A percentile compares a stretch with the other conserved stretches of the same genome.
phyloP scores from a whole-genome alignment of 2,329 filamentous ascomycete species.

The Fusarium oligoseptatum region DNA sequence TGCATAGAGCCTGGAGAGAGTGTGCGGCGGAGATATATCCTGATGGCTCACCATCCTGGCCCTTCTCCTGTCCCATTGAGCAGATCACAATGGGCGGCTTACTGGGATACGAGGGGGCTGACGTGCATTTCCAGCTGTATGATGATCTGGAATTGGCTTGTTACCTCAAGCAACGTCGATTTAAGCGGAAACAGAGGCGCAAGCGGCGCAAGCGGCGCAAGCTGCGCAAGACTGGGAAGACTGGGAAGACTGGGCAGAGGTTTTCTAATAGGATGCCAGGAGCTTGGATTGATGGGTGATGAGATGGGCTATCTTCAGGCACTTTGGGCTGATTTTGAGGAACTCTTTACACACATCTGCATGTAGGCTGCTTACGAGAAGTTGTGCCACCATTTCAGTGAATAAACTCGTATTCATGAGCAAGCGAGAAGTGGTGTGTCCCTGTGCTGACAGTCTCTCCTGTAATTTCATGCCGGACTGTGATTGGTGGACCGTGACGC shows the following conservation, averaged over 20 bases:
- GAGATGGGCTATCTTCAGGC: not conserved
- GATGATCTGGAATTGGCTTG: not conserved
- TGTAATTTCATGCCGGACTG: not conserved
- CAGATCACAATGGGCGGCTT: too few species aligned
- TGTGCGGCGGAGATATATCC: rapidly evolving
- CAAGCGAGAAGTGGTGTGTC: not conserved
- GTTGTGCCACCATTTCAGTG: not conserved
- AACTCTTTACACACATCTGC: not conserved
- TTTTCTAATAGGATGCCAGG: not conserved
- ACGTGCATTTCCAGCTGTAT: too few species aligned
- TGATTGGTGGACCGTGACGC: not conserved
- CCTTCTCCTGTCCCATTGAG: not conserved
- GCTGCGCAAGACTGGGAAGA: too few species aligned
- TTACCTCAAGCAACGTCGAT: not conserved
- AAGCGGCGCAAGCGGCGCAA: not conserved
- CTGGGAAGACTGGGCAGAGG: not conserved
- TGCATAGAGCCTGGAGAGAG: not conserved
- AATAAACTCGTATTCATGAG: not conserved
- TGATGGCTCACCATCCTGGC: not conserved
- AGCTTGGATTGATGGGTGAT: slow-evolving; percentile 3
- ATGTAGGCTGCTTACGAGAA: not conserved
- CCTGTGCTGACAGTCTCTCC: not conserved
- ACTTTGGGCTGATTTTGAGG: not conserved
- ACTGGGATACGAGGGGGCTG: too few species aligned
- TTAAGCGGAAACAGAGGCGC: slow-evolving; percentile 2